Base-by-base conservation (phyloP, 75 land plant genomes). In the Picea glauca region DNA sequence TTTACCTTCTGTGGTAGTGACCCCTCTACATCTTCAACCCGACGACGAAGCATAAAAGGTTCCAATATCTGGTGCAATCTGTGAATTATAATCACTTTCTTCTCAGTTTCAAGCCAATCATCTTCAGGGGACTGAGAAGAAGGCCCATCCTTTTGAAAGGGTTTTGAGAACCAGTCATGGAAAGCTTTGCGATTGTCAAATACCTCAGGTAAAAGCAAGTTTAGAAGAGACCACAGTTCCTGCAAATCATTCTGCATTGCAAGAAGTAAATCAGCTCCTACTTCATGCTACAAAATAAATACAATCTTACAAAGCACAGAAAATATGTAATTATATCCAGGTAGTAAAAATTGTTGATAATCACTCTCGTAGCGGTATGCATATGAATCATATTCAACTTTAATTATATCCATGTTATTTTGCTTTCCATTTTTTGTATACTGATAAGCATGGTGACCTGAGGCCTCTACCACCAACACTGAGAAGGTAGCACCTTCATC, bases 41-140 rank as follows among this genome's bases (percentile, higher is more conserved):
- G 98, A 3, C 99, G 88, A n/a, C 99, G 84, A 63, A 98, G 90
- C 99, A 98, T 98, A 72, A 98, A 98, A 26, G 99, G 99, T 85
- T 98, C 99, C 58, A 98, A 78, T 70, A 98, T 98, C 83, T 98
- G 99, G 87, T 98, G 99, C 72, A 98, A 87, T 35, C 99, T 83
- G 78, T 98, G 99, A 75, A 98, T 98, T 38, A 98, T 93, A 78
- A 98, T 98, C 1, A 98, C 98, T 73, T 98, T 98, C 81, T 98
- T 98, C 73, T 98, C 99, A 78, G 99, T 98, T 83, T 95, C 99
- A 62, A 98, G 92, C 99, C 99, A 98, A 62, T 98, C 99, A 83
- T 98, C 93, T 61, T 90, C 99, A 59, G 87, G 89, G 20, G 86
- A 84, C 68, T 83, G 83, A 8, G 81, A 85, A 13, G 87, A 56